Evolutionary conservation across 495 filamentous ascomycete species (phyloP).

Genomic region (Xylaria sp.): DNA sequence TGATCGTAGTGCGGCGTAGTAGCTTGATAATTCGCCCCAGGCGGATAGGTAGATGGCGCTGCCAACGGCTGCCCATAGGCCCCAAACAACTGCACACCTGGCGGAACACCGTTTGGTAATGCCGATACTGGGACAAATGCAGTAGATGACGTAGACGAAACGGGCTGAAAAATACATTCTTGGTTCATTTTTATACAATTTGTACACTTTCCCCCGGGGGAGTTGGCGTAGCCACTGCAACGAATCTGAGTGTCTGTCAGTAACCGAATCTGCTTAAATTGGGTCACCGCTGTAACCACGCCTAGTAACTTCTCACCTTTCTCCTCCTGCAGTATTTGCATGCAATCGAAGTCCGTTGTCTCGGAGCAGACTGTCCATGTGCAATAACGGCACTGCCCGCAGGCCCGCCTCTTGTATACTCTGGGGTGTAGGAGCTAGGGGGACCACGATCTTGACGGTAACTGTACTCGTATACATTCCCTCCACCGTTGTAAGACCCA

Average conservation of each 20-base stretch:
- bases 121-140: slow-evolving; percentile 59
- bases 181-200: slow-evolving; percentile 60
- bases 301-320: slow-evolving; percentile 46
- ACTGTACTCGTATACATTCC: slow-evolving; percentile 33
- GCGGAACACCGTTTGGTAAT: slow-evolving; percentile 54
- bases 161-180: slow-evolving; percentile 60
- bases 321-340: slow-evolving; percentile 59
- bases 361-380: slow-evolving; percentile 49
- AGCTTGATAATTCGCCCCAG: slow-evolving; percentile 39
- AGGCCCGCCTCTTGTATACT: slow-evolving; percentile 37
- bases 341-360: slow-evolving; percentile 59
- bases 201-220: slow-evolving; percentile 56
- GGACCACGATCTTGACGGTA: slow-evolving; percentile 34
- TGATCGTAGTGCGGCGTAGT: slow-evolving; percentile 42
- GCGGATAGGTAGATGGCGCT: slow-evolving; percentile 33
- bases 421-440: slow-evolving; percentile 32
- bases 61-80: slow-evolving; percentile 58
- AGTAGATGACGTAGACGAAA: slow-evolving; percentile 53
- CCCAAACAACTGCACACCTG: slow-evolving; percentile 55
- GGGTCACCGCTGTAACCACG: neutral
- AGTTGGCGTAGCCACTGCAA: slow-evolving; percentile 60
- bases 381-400: slow-evolving; percentile 40
- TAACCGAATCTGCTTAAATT: neutral
- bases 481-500: slow-evolving; percentile 4
- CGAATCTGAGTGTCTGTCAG: slow-evolving; percentile 48